Base-by-base conservation (phyloP, 2,329 filamentous ascomycete species). In the Epichloe gansuensis region DNA sequence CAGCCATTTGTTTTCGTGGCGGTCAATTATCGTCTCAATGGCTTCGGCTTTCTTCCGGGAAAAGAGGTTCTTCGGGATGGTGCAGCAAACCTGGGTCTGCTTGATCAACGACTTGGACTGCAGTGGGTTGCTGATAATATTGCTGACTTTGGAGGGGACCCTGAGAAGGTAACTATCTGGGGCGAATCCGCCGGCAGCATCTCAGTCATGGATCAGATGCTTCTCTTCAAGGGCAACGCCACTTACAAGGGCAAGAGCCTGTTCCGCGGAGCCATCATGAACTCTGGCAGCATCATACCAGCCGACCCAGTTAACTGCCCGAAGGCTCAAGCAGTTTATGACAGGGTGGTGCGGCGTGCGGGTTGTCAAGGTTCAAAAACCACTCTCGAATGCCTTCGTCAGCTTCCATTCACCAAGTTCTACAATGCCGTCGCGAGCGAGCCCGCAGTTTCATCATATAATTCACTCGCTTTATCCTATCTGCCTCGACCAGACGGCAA, bases 191-290 rank as follows among this genome's bases (percentile, higher is more conserved):
- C 76, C 0, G 75, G 76, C 1, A 65, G 69, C 0, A 80, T 82
- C 46, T 82, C 78, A 0, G 78, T 81, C 45, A 74, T 80, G 1
- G 48, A 53, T 25, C 34, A 44, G n/a, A 43, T 53, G 38, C 7
- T 42, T n/a, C 71, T 91, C 9, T 89, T 87, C 58, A 77, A 81
- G 38, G 87, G 88, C 6, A 74, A 91, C 65, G 79, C 81, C 15
- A 43, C 15, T 5, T 21, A 44, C 11, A 23, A 44, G 25, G 39
- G 39, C 15, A 42, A 28, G 9, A 43, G 43, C 5, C 47, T 50
- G 5, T 53, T 53, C 48, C 52, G 52, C 11, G 52, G 41, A 9
- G 52, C 52, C 28, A 53, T 53, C 28, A 50, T 53, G 47, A 38
- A 53, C 23, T 53, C 48, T 5, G 52, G 52, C 11, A 48, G 62